These are phyloP conservation scores for Tetraselmis chui DNA, from an alignment of 139 green algal species.

Conservation along the genomic window DNA sequence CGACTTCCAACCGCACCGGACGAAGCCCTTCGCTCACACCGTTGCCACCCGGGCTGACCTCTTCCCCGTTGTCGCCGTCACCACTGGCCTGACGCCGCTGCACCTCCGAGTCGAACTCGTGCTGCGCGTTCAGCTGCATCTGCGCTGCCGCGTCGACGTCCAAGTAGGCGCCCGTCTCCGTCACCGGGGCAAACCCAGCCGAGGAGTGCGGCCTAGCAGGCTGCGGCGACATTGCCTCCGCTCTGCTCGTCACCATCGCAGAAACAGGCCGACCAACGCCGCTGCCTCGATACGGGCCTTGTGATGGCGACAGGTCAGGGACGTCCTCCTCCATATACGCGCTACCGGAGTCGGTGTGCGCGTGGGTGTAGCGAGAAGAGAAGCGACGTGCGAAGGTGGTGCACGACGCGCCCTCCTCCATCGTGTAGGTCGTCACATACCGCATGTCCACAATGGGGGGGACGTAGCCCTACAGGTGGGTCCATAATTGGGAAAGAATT, in stretches of 20 bases:
- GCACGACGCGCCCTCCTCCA: conserved; percentile 16
- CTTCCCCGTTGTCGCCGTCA: background rate
- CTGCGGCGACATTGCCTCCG: background rate
- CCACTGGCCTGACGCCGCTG: background rate
- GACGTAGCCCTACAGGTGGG: conserved; percentile 15
- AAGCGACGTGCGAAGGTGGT: conserved; percentile 14
- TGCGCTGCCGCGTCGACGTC: background rate
- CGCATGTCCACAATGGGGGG: conserved; percentile 19
- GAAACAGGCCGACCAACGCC: conserved; percentile 12
- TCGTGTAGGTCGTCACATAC: conserved; percentile 23
- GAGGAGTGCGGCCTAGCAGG: background rate
- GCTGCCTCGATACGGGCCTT: conserved; percentile 26
- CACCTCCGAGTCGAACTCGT: background rate
- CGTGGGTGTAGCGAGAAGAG: conserved; percentile 27
- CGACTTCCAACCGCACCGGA: conserved; percentile 19
- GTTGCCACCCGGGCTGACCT: background rate
- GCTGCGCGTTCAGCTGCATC: background rate
- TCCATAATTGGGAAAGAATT: background rate
- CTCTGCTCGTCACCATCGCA: background rate
- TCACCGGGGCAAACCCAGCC: background rate
- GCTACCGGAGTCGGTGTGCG: conserved; percentile 4
- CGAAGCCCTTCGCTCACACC: background rate
- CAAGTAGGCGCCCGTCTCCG: background rate
- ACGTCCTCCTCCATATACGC: background rate
- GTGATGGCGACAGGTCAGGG: conserved; percentile 22